Conservation (phyloP, 768 basidiomycete species). For the Tulasnella sp. region DNA sequence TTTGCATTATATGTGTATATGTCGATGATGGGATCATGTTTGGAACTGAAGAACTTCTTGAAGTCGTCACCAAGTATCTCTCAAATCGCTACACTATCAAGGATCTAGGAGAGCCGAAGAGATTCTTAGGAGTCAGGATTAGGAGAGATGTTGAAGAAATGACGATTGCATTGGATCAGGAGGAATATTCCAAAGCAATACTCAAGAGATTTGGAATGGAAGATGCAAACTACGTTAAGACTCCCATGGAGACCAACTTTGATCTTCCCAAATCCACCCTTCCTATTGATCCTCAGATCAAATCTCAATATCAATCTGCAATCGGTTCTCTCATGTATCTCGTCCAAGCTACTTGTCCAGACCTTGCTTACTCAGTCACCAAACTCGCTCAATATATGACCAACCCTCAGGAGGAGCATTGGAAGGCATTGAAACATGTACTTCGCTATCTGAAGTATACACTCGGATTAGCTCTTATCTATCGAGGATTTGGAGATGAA, state of each 20-base stretch:
- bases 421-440: slow-evolving; percentile 30
- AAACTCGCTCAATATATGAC: slow-evolving; percentile 9
- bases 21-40: too few relatives aligned
- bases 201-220: slow-evolving; percentile 15
- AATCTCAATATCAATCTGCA: not conserved
- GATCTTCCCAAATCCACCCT: too few relatives aligned
- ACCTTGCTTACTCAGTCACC: slow-evolving; percentile 13
- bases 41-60: too few relatives aligned
- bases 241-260: slow-evolving; percentile 18
- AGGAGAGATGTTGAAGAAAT: too few relatives aligned
- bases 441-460: slow-evolving; percentile 32
- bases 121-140: too few relatives aligned
- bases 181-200: slow-evolving; percentile 17
- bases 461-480: slow-evolving; percentile 21
- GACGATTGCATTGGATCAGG: too few relatives aligned
- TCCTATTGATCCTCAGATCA: not conserved
- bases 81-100: too few relatives aligned
- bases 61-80: too few relatives aligned
- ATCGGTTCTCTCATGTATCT: slow-evolving; percentile 1
- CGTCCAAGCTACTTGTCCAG: slow-evolving; percentile 2
- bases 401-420: slow-evolving; percentile 28
- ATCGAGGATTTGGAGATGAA: too few relatives aligned
- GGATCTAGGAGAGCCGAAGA: too few relatives aligned
- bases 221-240: slow-evolving; percentile 13
- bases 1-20: too few relatives aligned